Evolutionary conservation across 2,329 filamentous ascomycete genomes (phyloP), one percentile per base, ranked within the genome.

Genomic region (Orbilia brochopaga): DNA sequence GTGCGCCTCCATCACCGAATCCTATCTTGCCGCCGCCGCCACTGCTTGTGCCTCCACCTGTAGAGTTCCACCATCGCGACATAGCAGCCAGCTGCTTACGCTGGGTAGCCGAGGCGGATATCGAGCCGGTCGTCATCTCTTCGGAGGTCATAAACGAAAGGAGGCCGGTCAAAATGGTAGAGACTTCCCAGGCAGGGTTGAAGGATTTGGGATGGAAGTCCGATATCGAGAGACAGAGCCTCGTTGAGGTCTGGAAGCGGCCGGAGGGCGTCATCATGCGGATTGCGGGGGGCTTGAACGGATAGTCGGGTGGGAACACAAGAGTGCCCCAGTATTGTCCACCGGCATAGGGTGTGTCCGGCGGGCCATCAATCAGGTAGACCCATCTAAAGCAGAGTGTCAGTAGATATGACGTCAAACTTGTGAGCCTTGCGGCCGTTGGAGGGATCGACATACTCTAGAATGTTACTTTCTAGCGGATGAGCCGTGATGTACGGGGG

Each of bases 251-350:
- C 79, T 96, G 91, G 82, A 99, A 99, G 78, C 94, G 90, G 69
- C 94, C 94, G 11, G 89, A 93, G 1, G 94, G 94, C 0, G 94
- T 99, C 83, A 97, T 94, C 94, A 99, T 99, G 78, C 93, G 91
- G 80, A 99, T 99, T 1, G 94, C 92, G 2, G 94, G 94, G 32
- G 94, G 94, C 11, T 92, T 93, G 80, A 97, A 99, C 24, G 94
- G 94, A 79, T 99, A 99, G 83, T 97, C 92, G 7, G 92, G 86
- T 15, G 94, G 94, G 80, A 99, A 99, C 75, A 95, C 88, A 56
- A 99, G 84, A 1, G 93, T 97, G 53, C 94, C 94, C 94, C 94
- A 99, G 83, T 97, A 99, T 80, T 99, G 94, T 51, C 94, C 94
- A 78, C 88, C 88, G 77, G 95, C 87, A 79, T 99, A 99, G 1